phyloP scores from a whole-genome alignment of 495 filamentous ascomycete species.

The Trichoderma parareesei region DNA sequence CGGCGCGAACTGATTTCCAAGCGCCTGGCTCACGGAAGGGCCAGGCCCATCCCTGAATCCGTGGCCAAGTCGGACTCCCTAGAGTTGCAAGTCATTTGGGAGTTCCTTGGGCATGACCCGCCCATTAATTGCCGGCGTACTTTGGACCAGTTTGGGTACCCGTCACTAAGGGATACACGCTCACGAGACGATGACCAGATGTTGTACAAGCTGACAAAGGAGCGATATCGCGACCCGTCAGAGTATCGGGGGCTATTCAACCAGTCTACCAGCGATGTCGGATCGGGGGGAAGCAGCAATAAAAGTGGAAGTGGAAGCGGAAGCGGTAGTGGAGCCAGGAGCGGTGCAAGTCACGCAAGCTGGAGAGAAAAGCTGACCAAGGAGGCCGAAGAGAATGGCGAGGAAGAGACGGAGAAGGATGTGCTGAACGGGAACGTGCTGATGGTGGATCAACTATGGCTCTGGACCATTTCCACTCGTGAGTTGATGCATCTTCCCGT shows the following conservation, averaged over 20 bases:
- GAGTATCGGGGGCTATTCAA: not conserved
- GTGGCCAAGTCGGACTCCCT: constrained; percentile 45
- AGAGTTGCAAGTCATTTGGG: constrained; percentile 56
- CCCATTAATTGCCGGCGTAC: constrained; percentile 58
- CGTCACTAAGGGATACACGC: constrained; percentile 51
- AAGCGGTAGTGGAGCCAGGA: not conserved
- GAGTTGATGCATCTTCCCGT: constrained; percentile 14
- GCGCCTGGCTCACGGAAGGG: constrained; percentile 47
- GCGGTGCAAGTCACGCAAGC: not conserved
- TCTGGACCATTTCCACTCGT: constrained; percentile 57
- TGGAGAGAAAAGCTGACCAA: constrained; percentile 1
- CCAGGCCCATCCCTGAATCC: constrained; percentile 46
- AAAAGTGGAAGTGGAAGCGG: not conserved
- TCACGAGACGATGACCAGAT: constrained; percentile 62
- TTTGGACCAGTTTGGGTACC: constrained; percentile 60
- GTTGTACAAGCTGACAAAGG: constrained; percentile 60
- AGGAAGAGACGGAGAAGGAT: constrained; percentile 26
- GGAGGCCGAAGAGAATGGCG: constrained; percentile 16
- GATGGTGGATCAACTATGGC: constrained; percentile 65
- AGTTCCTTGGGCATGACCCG: constrained; percentile 54
- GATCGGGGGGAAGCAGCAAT: not conserved
- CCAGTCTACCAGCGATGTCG: not conserved
- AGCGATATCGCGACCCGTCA: constrained; percentile 15
- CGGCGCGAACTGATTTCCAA: constrained; percentile 51
- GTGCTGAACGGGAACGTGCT: constrained; percentile 52